Conservation (phyloP, 805 yeast genomes). For the Kregervanrija pseudodelftensis region DNA sequence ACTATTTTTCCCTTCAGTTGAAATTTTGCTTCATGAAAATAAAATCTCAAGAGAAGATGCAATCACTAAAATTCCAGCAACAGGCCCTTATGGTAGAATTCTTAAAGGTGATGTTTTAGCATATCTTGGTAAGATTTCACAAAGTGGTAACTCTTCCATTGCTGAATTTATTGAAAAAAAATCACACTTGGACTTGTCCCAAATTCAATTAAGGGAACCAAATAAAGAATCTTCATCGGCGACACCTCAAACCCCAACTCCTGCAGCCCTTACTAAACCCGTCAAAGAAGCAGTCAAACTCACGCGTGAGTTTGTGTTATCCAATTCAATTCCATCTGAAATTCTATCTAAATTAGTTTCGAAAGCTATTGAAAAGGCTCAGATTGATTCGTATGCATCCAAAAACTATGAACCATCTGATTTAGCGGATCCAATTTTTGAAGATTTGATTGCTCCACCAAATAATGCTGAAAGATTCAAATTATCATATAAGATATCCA, state of each 20-base stretch:
- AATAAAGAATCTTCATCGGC: conserved; percentile 11
- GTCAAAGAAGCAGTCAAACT: conserved; percentile 29
- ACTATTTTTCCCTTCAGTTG: conserved; percentile 74
- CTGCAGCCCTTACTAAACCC: conserved; percentile 16
- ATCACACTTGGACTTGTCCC: conserved; percentile 64
- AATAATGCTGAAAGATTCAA: conserved; percentile 36
- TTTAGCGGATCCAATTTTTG: conserved; percentile 53
- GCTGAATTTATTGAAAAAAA: conserved; percentile 48
- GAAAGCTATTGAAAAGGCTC: conserved; percentile 40
- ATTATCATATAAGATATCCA: conserved; percentile 24
- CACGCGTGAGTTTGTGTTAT: conserved; percentile 24
- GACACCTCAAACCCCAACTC: conserved; percentile 4
- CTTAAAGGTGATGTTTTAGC: conserved; percentile 90
- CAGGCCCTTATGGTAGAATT: conserved; percentile 85
- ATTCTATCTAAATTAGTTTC: conserved; percentile 30
- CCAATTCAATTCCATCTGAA: conserved; percentile 24
- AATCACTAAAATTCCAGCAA: conserved; percentile 59
- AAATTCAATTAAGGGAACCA: conserved; percentile 40
- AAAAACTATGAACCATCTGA: conserved; percentile 34
- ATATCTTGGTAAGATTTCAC: conserved; percentile 63
- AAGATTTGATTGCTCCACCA: conserved; percentile 44
- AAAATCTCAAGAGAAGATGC: conserved; percentile 67
- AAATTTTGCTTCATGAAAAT: conserved; percentile 51
- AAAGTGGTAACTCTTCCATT: conserved; percentile 45
- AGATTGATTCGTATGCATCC: conserved; percentile 34